phyloP scores from a whole-genome alignment of 2,329 filamentous ascomycete genomes.

The Apiospora rasikravindrae region DNA sequence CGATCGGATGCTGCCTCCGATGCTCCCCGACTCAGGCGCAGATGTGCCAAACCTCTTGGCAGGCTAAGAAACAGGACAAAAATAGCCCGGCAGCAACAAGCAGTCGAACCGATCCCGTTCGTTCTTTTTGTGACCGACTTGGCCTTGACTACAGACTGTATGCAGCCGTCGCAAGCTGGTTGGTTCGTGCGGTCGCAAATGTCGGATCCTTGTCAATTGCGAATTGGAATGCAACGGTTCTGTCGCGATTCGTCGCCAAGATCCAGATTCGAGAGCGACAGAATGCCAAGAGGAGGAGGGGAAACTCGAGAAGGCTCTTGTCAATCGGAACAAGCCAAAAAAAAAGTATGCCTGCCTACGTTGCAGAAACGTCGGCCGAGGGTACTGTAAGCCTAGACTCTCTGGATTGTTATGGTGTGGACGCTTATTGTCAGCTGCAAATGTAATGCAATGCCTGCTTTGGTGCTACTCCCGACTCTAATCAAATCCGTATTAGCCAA shows the following conservation, averaged over 20 bases:
- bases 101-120: not conserved
- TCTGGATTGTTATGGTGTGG: not conserved
- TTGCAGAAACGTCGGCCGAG: not conserved
- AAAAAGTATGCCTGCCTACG: not conserved
- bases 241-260: not conserved
- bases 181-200: slow-evolving; percentile 1
- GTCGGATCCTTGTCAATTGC: not conserved
- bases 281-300: slow-evolving; percentile 1
- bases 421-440: not conserved
- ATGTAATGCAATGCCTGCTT: not conserved
- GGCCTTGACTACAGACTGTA: too few species aligned
- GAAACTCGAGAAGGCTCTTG: not conserved
- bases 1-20: slow-evolving; percentile 5
- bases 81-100: not conserved
- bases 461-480: not conserved
- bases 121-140: not conserved
- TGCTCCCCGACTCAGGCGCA: not conserved
- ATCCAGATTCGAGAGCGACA: not conserved
- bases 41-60: not conserved
- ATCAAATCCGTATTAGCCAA: not conserved
- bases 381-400: too few species aligned
- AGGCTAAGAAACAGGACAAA: not conserved
- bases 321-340: not conserved
- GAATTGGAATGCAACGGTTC: not conserved
- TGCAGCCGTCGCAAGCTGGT: not conserved